Evolutionary conservation across 2,329 filamentous ascomycete species (phyloP), one percentile per base, ranked within the genome.

Genomic region (Colletotrichum scovillei): DNA sequence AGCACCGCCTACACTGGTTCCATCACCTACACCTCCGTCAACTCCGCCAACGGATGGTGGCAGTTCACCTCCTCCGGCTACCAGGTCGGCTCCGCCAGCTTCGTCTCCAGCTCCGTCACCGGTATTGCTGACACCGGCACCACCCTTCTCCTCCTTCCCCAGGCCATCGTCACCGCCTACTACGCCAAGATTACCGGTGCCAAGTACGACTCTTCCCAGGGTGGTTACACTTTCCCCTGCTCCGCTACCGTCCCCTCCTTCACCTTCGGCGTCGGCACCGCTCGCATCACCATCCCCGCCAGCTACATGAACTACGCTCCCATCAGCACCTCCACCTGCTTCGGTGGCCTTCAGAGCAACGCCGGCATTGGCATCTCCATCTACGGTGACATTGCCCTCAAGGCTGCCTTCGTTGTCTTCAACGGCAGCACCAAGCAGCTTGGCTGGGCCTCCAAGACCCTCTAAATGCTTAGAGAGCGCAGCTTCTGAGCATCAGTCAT

Each of bases 341-440:
- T 85, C 76, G 90, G 90, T 74, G 91, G 90, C 67, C 86, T 92
- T 64, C 90, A 92, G 84, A 81, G 72, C 62, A 71, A 63, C 72
- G 30, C 57, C 19, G 69, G 59, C 56, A 66, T 75, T 6, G 71
- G 63, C 9, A 83, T 90, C 78, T 87, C 83, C 77, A 92, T 92
- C 80, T 89, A 91, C 72, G 91, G 91, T 35, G 90, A 92, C 76
- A 84, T 91, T 75, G 91, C 92, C 83, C 84, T 92, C 72, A 92
- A 92, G 87, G 86, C 85, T 76, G 87, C 90, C 78, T 92, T 90
- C 76, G 88, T 88, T 58, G 86, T 92, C 67, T 91, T 90, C 75
- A 87, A 90, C 78, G 77, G 79, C 11, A 77, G 80, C 38, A 82
- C 81, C 3, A 82, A 81, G 38, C 78, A 79, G 56, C 76, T 86